Evolutionary conservation across 345 rosid genomes (phyloP).

Genomic region (Eucalyptus leucophloia): DNA sequence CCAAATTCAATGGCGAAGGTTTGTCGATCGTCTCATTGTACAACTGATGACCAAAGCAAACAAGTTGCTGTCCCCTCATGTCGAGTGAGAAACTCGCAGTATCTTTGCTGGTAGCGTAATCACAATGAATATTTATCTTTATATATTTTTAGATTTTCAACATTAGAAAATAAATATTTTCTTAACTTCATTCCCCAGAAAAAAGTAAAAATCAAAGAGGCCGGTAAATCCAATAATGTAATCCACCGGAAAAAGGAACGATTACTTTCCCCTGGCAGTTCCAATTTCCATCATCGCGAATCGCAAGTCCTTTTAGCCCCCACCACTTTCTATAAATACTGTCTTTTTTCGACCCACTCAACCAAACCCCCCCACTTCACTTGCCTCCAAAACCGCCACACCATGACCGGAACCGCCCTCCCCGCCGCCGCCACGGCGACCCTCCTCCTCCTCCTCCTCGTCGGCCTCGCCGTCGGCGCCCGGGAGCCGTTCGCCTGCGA

Average conservation of each 20-base stretch:
- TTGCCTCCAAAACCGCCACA: background rate
- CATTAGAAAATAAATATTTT: background rate
- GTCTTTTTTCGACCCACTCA: background rate
- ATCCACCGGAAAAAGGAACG: background rate
- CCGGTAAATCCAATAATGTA: background rate
- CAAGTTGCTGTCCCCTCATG: background rate
- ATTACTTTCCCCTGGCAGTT: background rate
- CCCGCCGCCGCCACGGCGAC: background rate
- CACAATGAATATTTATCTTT: background rate
- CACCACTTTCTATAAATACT: background rate
- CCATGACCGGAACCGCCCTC: background rate
- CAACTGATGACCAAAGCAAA: background rate
- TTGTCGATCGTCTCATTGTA: background rate
- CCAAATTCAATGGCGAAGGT: background rate
- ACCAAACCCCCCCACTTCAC: background rate
- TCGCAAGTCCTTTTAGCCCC: background rate
- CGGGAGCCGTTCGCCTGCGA: conserved; percentile 53
- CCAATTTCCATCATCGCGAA: background rate
- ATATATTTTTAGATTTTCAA: too few species aligned
- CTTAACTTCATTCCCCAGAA: background rate
- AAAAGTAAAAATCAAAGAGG: background rate
- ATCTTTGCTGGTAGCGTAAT: background rate
- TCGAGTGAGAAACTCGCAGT: background rate
- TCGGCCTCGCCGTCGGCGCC: conserved; percentile 4
- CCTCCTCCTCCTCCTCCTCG: background rate